Evolutionary conservation across 1,139 yeast species (phyloP).

Genomic region (Zygoascus sp.): DNA sequence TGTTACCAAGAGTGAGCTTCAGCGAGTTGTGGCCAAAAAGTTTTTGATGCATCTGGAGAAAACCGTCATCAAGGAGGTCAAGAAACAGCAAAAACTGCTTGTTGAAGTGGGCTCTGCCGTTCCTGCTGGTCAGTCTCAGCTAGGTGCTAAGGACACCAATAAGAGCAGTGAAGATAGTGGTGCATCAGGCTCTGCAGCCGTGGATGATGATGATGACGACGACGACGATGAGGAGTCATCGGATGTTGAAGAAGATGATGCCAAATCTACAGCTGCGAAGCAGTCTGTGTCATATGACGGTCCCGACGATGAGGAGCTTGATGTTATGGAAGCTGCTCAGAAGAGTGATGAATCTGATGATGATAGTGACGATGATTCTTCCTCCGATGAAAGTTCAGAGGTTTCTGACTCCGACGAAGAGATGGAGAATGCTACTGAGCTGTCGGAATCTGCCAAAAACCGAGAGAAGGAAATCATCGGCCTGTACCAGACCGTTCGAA

Average conservation of each 20-base stretch:
- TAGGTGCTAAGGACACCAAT: conserved; percentile 32
- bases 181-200: conserved; percentile 24
- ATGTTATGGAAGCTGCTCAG: conserved; percentile 70
- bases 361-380: conserved; percentile 31
- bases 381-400: conserved; percentile 30
- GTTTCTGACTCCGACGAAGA: conserved; percentile 28
- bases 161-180: conserved; percentile 33
- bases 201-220: conserved; percentile 24
- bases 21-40: conserved; percentile 55
- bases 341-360: conserved; percentile 40
- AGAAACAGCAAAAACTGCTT: conserved; percentile 66
- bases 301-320: conserved; percentile 90
- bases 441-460: conserved; percentile 64
- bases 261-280: conserved; percentile 63
- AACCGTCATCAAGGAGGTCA: conserved; percentile 73
- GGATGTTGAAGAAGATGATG: conserved; percentile 54
- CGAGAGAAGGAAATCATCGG: conserved; percentile 81
- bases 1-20: conserved; percentile 74
- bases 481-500: conserved; percentile 64
- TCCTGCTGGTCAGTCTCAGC: conserved; percentile 20
- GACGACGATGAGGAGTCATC: conserved; percentile 30
- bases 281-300: conserved; percentile 92
- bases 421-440: conserved; percentile 18
- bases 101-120: conserved; percentile 62
- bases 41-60: conserved; percentile 70